Base-by-base conservation (phyloP, 1,284 basidiomycete genomes). In the Boletus semigastroideus region DNA sequence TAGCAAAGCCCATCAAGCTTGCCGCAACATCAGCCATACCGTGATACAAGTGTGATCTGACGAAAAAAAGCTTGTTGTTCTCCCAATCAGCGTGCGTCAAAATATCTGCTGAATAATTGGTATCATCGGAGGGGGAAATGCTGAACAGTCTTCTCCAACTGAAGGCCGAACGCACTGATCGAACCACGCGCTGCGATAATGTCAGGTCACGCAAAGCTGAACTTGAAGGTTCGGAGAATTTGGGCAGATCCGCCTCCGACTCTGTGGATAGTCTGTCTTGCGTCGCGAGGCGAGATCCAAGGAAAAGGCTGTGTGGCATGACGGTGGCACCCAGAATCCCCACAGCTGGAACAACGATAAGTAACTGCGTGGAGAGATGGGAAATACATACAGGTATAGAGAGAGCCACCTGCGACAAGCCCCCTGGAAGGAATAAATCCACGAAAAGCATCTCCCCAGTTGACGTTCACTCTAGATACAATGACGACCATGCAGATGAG, bases 231-330 rank as follows among this genome's bases (percentile, higher is more conserved):
- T 53, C 45, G 2, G 44, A 49, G 46, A 43, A 36, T 30, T 44
- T 51, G 41, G 55, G 56, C 6, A 66, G 53, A 31, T 57, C 45
- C 9, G 10, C 37, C 19, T 57, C 39, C 5, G 46, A 38, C 20
- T 44, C 46, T 10, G 63, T 57, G 25, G 73, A 68, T 25, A 84
- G 65, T 46, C 93, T 76, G 57, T 94, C 86, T 63, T 94, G 86
- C 0, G 89, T 91, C 3, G 91, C 87, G 17, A 96, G 79, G 34
- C 88, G 84, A 3, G 90, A 93, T 11, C 94, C 94, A 8, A 98
- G 77, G 74, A 93, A 95, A 20, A 98, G 78, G 41, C 89, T 87
- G 67, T 98, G 95, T 0, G 95, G 94, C 94, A 86, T 94, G 40
- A 92, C 84, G 0, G 90, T 93, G 2, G 90, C 90, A 19, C 91